Evolutionary conservation across 768 basidiomycete genomes (phyloP), one percentile per base, ranked within the genome.

Genomic region (Xerocomellus amylosporus): DNA sequence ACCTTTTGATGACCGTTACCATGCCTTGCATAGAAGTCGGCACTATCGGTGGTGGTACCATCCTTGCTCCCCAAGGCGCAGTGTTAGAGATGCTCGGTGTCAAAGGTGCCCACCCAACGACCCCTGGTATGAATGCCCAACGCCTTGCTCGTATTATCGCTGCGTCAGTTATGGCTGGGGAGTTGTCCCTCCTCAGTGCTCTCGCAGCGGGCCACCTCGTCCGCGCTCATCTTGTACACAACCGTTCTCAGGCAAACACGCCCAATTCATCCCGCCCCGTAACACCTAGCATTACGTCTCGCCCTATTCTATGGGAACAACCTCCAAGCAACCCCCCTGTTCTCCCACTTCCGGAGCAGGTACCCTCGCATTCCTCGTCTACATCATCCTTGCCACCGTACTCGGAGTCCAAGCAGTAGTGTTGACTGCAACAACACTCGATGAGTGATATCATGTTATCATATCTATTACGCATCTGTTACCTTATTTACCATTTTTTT

Each of bases 1-100:
- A 98, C 67, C 79, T 98, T 2, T 81, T 98, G 50, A 85, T 98
- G 76, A 94, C 95, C 0, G 79, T 95, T 49, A 86, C 93, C 8
- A 98, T 99, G 97, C 97, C 96, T n/a, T 97, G 88, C 30, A 93
- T 99, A 69, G 97, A 99, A 74, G 96, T 98, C 26, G 97, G 97
- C 38, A 98, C 97, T 39, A 87, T 99, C 49, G 97, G 96, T 36
- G 97, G 97, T 37, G 97, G 97, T 33, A 98, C 96, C 2, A 82
- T 96, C 34, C 87, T 99, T 46, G 83, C 79, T 8, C 96, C 97
- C 0, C 97, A 99, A 70, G 81, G 84, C 43, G 84, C 90, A 9
- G 87, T 98, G 48, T 84, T 98, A 56, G 91, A 96, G 45, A 86
- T 98, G 88, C 87, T 99, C 48, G 96, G 95, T 34, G 75, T 98